Base-by-base conservation (phyloP, 768 basidiomycete genomes). In the Melanogaster broomeanus region DNA sequence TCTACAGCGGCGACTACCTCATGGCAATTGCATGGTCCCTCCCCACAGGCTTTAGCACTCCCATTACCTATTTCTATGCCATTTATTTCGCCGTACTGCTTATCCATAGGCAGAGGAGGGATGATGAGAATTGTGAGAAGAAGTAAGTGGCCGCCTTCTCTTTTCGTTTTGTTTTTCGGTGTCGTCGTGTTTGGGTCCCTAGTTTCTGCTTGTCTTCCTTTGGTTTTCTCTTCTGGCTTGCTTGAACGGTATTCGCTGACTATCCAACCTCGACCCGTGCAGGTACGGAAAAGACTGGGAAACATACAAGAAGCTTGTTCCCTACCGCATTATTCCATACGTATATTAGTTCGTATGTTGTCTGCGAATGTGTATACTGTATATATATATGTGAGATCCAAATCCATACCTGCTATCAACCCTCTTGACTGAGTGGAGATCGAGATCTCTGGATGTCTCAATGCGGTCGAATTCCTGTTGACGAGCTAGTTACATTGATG, bases 281-380 rank as follows among this genome's bases (percentile, higher is more conserved):
- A 93, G 91, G 68, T 96, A 99, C 63, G 93, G 95, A 22, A 82
- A 90, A 59, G 95, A 98, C 63, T 98, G 96, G 96, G 77, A 84
- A 49, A 86, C 79, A 71, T 98, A 98, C 75, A 91, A 84, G 74
- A 78, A 85, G 62, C 72, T 91, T 24, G 95, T 97, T 24, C 88
- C 87, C 2, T 96, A 79, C 59, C 81, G 87, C 53, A 95, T 96
- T 56, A 77, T 96, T 57, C 93, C 92, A 39, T 91, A 89, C 64
- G 70, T 92, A 24, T 92, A 91, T 66, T 92, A 62, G 48, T 37
- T 45, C 38, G 27, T 38, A 9, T 25, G 16, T 41, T 41, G 6
- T 15, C 24, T 44, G 45, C 24, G 47, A 6, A 33, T 11, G 27
- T 10, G 16, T 27, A 35, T 3, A n/a, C 47, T 15, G n/a, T n/a